Evolutionary conservation across 2,329 filamentous ascomycete species (phyloP), one percentile per base, ranked within the genome.

Genomic region (Talaromyces piceae): DNA sequence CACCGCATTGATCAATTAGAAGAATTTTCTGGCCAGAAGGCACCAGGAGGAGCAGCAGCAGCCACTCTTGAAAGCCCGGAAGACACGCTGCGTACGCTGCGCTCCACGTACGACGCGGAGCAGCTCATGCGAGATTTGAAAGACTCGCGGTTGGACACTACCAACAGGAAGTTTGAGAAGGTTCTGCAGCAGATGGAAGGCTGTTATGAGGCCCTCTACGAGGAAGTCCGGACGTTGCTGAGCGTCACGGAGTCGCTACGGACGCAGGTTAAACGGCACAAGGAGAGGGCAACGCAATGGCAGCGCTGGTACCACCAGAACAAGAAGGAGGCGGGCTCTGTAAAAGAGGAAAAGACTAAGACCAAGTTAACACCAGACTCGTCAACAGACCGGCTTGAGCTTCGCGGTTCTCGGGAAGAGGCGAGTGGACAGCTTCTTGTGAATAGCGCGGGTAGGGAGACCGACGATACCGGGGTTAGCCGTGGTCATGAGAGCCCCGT

Each of bases 151-250:
- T 37, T 45, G 25, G 39, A 51, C 7, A 23, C 33, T 18, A 27
- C 39, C 6, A 39, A 48, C 20, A 30, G 50, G n/a, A 48, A 59
- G 25, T 31, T 53, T 26, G 53, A 54, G 4, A 26, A 61, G 13
- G 43, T 51, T 33, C 55, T 56, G 26, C 45, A 59, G 44, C 50
- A 49, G 5, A 48, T 70, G 25, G 57, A 57, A n/a, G 27, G 53
- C 4, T 62, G 61, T 54, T 72, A 72, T 56, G 50, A 54, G 2
- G 56, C 61, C 8, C 57, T 71, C 13, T 71, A 70, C 43, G 45
- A 49, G 7, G 63, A 67, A 47, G 44, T 64, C 11, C 51, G 57
- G 33, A 64, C 55, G 8, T 55, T 71, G 18, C 31, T 61, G 5
- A 48, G 58, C 18, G 62, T 61, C 2, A 65, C 60, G 51, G 58